These are phyloP conservation scores for Neodidymelliopsis sp. DNA, from an alignment of 2,329 filamentous ascomycete species.

Conservation along the genomic window DNA sequence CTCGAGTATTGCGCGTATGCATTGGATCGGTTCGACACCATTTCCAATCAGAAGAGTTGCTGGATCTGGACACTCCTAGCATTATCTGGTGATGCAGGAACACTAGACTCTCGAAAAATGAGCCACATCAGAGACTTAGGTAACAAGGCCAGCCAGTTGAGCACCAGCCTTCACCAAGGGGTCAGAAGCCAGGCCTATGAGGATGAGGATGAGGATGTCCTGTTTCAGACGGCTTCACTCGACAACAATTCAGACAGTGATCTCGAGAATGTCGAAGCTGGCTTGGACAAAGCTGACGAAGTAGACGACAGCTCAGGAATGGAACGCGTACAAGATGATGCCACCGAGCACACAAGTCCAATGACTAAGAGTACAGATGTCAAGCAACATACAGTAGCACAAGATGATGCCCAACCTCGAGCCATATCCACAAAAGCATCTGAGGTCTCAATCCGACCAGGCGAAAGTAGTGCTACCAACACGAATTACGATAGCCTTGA, in stretches of 20 bases:
- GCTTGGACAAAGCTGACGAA: not conserved
- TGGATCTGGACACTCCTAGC: conserved; percentile 90
- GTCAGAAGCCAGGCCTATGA: conserved; percentile 4
- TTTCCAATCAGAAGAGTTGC: conserved; percentile 72
- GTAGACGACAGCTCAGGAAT: not conserved
- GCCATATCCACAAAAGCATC: not conserved
- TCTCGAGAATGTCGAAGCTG: not conserved
- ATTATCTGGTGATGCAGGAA: conserved; percentile 74
- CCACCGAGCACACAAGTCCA: not conserved
- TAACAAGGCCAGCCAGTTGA: conserved; percentile 73
- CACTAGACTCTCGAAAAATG: conserved; percentile 78
- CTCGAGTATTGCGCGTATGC: conserved; percentile 69
- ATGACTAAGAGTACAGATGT: not conserved
- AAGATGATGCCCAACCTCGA: conserved; percentile 2
- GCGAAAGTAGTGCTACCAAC: conserved; percentile 5
- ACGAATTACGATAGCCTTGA: conserved; percentile 50
- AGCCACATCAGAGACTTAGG: conserved; percentile 80
- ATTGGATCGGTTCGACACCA: conserved; percentile 64
- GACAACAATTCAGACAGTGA: not conserved
- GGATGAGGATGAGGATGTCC: conserved; percentile 1
- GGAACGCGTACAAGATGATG: conserved; percentile 2
- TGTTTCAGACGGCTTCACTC: not conserved
- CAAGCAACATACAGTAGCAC: conserved; percentile 29
- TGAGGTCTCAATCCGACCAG: not conserved
- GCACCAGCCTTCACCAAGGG: conserved; percentile 45